Percentiles rank a stretch among this genome's conserved stretches.
These are phyloP conservation scores for Prinsepia uniflora DNA, from an alignment of 306 rosid genomes.

Conservation along the genomic window DNA sequence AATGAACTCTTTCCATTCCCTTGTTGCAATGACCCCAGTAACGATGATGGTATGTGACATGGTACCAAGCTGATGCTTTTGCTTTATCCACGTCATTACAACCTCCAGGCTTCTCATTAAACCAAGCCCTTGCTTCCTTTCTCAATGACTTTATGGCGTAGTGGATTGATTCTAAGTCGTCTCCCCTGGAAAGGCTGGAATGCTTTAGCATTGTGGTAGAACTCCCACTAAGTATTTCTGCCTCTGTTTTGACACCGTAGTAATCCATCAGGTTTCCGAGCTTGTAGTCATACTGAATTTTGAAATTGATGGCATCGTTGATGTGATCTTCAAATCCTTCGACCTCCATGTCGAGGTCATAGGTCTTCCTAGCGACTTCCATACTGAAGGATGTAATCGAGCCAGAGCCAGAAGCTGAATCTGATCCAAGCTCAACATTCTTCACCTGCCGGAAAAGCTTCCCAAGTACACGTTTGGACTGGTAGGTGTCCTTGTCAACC, in stretches of 20 bases:
- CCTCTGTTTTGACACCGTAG: slow-evolving; percentile 64
- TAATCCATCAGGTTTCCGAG: slow-evolving; percentile 58
- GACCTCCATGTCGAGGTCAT: slow-evolving; percentile 46
- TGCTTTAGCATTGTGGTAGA: slow-evolving; percentile 43
- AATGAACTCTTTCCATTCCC: slow-evolving; percentile 30
- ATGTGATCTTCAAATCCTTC: slow-evolving; percentile 59
- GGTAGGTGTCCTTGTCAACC: slow-evolving; percentile 17
- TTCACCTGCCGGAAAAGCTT: slow-evolving; percentile 40
- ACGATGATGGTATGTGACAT: slow-evolving; percentile 38
- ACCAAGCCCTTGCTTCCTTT: slow-evolving; percentile 37
- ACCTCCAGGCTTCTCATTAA: slow-evolving; percentile 10
- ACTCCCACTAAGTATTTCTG: slow-evolving; percentile 61
- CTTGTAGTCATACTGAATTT: slow-evolving; percentile 50
- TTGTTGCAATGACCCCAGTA: slow-evolving; percentile 37
- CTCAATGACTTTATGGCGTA: slow-evolving; percentile 42
- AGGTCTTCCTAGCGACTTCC: slow-evolving; percentile 22
- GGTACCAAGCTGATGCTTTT: slow-evolving; percentile 53
- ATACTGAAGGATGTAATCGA: slow-evolving; percentile 19
- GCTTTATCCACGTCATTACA: slow-evolving; percentile 3
- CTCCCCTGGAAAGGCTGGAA: slow-evolving; percentile 36
- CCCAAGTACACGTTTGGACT: slow-evolving; percentile 32
- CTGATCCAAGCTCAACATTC: background rate
- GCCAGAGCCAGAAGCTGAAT: background rate
- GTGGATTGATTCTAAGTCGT: slow-evolving; percentile 49
- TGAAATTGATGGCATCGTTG: slow-evolving; percentile 50